Base-by-base conservation (phyloP, 176 grass and related monocot species). In the Carex littledalei region DNA sequence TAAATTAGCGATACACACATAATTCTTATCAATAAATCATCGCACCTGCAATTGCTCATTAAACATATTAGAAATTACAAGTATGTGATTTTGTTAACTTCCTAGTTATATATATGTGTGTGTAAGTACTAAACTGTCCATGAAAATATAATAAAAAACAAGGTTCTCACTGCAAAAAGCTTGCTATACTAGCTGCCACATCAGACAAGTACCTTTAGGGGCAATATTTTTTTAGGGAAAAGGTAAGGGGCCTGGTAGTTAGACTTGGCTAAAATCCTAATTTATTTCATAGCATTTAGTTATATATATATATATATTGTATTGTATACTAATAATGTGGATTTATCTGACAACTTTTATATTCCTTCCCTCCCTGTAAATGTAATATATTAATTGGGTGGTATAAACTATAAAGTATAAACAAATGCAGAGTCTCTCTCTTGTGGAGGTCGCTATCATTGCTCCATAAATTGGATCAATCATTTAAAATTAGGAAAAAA, bases 401-500 rank as follows among this genome's bases (percentile, higher is more conserved):
- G 6, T 29, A 29, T 26, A 24, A 24, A 24, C 24, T 24, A 24
- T 24, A 26, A 26, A 26, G 26, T 12, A 75, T 29, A 53, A 32
- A 55, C 6, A 55, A 52, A 52, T 75, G 20, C 32, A 59, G 6
- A 14, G n/a, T 81, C 55, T 63, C 5, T 81, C 55, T 63, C 5
- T 63, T 63, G 79, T 81, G 55, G 79, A 14, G 35, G 79, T 81
- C 79, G 56, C 79, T 64, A 45, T 81, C 79, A 2, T 22, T 59
- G 39, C 17, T 63, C 35, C 59, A 81, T 81, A 81, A 81, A 63
- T 81, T 39, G 26, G 20, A 2, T 63, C 79, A 81, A 81, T 81
- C 32, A 81, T 81, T 62, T 63, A 63, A 81, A 81, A 81, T 47
- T 62, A 45, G 79, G 26, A 22, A 81, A 63, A 81, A 43, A 45